Conservation (phyloP, 108 stramenopile genomes). For the Pseudonitzschia delicatissima region DNA sequence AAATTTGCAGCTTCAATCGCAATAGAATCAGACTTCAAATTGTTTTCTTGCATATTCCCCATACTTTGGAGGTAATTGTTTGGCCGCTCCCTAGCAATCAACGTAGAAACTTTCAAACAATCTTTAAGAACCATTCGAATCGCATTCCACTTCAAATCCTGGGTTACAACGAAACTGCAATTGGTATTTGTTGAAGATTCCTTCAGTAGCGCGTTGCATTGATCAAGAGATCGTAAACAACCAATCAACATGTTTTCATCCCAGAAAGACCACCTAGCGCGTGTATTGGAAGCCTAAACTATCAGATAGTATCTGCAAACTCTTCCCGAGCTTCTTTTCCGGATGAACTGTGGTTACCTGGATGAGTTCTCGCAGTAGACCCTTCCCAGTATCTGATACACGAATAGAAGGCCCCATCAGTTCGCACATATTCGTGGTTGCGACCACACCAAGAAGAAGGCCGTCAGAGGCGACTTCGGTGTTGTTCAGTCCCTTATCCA, state of each 20-base stretch:
- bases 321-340: constrained; percentile 25
- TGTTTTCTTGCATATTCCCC: constrained; percentile 16
- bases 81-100: constrained; percentile 36
- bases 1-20: constrained; percentile 23
- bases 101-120: constrained; percentile 15
- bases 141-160: constrained; percentile 4
- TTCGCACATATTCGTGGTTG: constrained; percentile 34
- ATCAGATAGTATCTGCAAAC: constrained; percentile 36
- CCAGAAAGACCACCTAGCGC: constrained; percentile 29
- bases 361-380: constrained; percentile 38
- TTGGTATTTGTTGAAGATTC: constrained; percentile 16
- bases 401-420: constrained; percentile 12
- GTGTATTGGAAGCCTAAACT: constrained; percentile 32
- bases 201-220: constrained; percentile 23
- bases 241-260: constrained; percentile 54
- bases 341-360: constrained; percentile 44
- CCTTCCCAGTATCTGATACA: constrained; percentile 10
- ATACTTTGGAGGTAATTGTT: constrained; percentile 34
- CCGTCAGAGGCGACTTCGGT: neutral
- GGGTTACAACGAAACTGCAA: neutral
- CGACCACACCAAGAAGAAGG: constrained; percentile 31
- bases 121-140: constrained; percentile 17
- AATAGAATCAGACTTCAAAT: constrained; percentile 15
- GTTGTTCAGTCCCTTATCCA: neutral
- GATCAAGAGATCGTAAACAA: constrained; percentile 28